Percentiles rank a stretch among this genome's conserved stretches.
These are phyloP conservation scores for Elongisporangium undulatum DNA, from an alignment of 352 stramenopile genomes.

Conservation along the genomic window DNA sequence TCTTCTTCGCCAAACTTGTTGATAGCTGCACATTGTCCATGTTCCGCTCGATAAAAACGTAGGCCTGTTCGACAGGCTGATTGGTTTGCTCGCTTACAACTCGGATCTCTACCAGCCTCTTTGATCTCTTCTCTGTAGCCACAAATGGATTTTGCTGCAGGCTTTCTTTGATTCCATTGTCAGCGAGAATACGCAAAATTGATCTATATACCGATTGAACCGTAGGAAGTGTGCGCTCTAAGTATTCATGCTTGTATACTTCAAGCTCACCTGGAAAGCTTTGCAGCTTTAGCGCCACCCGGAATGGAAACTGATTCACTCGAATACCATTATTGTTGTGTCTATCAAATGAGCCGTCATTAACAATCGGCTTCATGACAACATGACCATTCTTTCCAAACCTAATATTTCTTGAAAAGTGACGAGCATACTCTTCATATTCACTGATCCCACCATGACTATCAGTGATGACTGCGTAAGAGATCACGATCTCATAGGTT, in stretches of 20 bases:
- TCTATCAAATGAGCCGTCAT: not conserved
- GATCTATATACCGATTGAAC: conserved; percentile 47
- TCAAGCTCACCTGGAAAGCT: conserved; percentile 22
- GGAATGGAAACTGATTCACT: conserved; percentile 10
- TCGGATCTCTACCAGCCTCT: conserved; percentile 41
- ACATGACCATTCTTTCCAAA: conserved; percentile 63
- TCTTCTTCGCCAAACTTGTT: conserved; percentile 49
- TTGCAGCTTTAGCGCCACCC: conserved; percentile 41
- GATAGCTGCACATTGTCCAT: conserved; percentile 29
- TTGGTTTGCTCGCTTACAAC: conserved; percentile 56
- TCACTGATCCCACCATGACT: conserved; percentile 8
- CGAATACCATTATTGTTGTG: not conserved
- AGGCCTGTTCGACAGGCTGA: conserved; percentile 29
- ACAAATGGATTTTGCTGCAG: conserved; percentile 61
- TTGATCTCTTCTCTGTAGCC: conserved; percentile 33
- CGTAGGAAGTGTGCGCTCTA: conserved; percentile 24
- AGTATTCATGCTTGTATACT: conserved; percentile 42
- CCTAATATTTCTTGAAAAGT: conserved; percentile 52
- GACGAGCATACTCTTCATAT: conserved; percentile 34
- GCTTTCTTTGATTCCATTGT: conserved; percentile 62
- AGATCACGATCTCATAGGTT: conserved; percentile 48
- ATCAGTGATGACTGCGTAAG: conserved; percentile 13
- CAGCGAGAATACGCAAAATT: conserved; percentile 35
- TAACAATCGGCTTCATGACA: conserved; percentile 16
- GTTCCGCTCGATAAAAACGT: conserved; percentile 61